phyloP scores from a whole-genome alignment of 495 filamentous ascomycete species.

The Neurospora sp. region DNA sequence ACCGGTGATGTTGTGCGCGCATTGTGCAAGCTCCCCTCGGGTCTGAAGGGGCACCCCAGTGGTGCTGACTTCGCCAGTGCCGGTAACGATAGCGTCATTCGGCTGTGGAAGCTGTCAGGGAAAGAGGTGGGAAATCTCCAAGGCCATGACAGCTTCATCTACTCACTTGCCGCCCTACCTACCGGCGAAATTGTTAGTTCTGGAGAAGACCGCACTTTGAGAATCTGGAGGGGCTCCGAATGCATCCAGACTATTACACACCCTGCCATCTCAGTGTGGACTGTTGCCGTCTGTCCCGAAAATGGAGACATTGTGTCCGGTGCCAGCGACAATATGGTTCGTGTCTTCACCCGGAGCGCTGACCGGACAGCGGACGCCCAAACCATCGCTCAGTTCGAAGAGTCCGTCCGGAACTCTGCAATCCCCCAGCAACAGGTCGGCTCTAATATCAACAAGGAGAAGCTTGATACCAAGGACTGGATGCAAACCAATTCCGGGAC shows the following conservation, averaged over 20 bases:
- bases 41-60: constrained; percentile 52
- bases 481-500: constrained; percentile 67
- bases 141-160: constrained; percentile 94
- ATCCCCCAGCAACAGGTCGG: constrained; percentile 75
- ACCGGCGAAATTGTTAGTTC: constrained; percentile 83
- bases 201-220: constrained; percentile 84
- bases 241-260: constrained; percentile 96
- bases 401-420: constrained; percentile 66
- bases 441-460: constrained; percentile 72
- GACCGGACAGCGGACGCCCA: constrained; percentile 57
- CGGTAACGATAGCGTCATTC: constrained; percentile 77
- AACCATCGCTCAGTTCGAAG: constrained; percentile 58
- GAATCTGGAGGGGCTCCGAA: constrained; percentile 71
- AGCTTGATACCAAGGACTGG: constrained; percentile 78
- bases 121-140: constrained; percentile 59
- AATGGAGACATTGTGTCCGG: constrained; percentile 90
- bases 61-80: constrained; percentile 81
- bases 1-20: constrained; percentile 80
- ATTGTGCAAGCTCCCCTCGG: constrained; percentile 63
- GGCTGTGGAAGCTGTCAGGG: constrained; percentile 73
- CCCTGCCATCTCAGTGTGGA: constrained; percentile 94
- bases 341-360: constrained; percentile 68
- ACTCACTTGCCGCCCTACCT: constrained; percentile 67
- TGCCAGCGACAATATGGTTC: constrained; percentile 77
- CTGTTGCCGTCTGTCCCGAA: constrained; percentile 65